Base-by-base conservation (phyloP, 108 stramenopile species). In the Phaeodactylum tricornutum region DNA sequence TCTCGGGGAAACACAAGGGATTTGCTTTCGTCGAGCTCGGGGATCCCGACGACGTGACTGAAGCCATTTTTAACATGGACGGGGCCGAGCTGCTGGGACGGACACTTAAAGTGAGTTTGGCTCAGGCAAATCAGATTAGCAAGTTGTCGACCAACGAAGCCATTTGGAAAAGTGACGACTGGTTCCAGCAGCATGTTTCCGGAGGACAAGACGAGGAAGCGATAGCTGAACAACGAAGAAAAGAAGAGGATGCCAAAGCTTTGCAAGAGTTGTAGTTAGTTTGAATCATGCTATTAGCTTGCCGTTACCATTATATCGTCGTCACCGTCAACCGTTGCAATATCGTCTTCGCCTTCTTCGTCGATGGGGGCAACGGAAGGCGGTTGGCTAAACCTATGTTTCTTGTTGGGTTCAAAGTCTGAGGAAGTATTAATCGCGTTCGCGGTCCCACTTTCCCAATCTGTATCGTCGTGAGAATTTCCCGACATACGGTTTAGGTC, bases 21-120 rank as follows among this genome's bases (percentile, higher is more conserved):
- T 96, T 96, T 69, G 96, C 79, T 1, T 98, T 98, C 63, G 71
- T 96, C 12, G 87, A 93, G 53, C 95, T 72, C 57, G 92, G 89
- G 50, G 82, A 88, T 48, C 70, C 72, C 27, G 80, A 81, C 24
- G 72, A 74, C 40, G 96, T 94, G 2, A 53, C 44, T 9, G 96
- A 93, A 61, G 95, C 94, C 12, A 84, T 93, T 23, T 92, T 93
- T 40, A 98, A 98, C 67, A 89, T 96, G 93, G 87, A 98, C 57
- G 92, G 91, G 14, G 60, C 80, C 19, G 93, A 96, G 48, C 70
- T 96, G 50, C 68, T 76, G 45, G 92, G 92, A 23, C 64, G 80
- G 40, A 82, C 91, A 22, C 60, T 96, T 47, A 59, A 50, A 24
- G 92, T 93, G 15, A 92, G 86, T 50, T 56, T 88, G 43, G 95